Base-by-base conservation (phyloP, 2,329 filamentous ascomycete species). In the Neofusicoccum umdonicola region DNA sequence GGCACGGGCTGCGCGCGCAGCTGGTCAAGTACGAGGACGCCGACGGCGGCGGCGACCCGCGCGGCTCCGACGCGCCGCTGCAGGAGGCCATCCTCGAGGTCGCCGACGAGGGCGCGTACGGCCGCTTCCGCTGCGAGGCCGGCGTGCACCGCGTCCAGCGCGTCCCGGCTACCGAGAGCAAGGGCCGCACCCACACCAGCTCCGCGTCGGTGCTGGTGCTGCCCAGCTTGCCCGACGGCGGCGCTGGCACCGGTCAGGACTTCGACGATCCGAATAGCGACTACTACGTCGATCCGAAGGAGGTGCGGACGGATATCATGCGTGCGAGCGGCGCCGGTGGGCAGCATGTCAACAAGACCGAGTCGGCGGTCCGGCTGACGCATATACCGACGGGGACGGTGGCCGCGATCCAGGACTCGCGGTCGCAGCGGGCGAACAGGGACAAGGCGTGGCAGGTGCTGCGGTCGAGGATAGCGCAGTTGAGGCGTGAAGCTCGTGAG, bases 261-360 rank as follows among this genome's bases (percentile, higher is more conserved):
- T 41, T 50, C 17, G 87, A 92, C 74, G 90, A 98, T 71, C 94
- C 94, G 0, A 89, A 88, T 64, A 96, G 91, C 77, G 91, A 97
- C 74, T 97, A 96, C 79, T 97, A 93, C 79, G 84, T 99, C 66
- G 87, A 96, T 73, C 87, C 91, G 5, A 84, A 88, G 66, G 94
- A 99, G 66, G 92, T 99, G 27, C 85, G 85, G 60, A 83, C 87
- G 19, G 95, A 99, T 74, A 92, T 93, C 66, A 97, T 98, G 93
- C 86, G 93, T 15, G 93, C 95, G 0, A 84, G 92, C 51, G 95
- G 95, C 66, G 94, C 95, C 0, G 95, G 95, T 37, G 95, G 95
- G 0, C 95, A 99, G 80, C 95, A 99, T 78, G 95, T 99, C 74
- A 99, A 99, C 80, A 97, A 94, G 77, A 99, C 95, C 0, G 95